phyloP scores from a whole-genome alignment of 1,284 basidiomycete genomes.

The Moniliella sp. region DNA sequence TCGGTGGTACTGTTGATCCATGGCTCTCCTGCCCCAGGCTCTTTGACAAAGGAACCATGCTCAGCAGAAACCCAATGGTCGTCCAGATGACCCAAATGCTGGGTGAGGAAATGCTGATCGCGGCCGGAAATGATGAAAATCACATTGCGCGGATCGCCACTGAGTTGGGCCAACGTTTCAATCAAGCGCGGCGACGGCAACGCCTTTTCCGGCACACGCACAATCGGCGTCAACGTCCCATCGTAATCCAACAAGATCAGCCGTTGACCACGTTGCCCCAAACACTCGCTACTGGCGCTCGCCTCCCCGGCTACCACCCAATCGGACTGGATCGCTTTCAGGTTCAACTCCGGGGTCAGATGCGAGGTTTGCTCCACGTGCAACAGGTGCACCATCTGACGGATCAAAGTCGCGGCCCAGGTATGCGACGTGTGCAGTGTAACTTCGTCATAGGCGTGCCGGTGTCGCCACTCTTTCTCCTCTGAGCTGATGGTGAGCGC shows the following conservation, averaged over 20 bases:
- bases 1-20: constrained; percentile 76
- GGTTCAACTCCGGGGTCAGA: constrained; percentile 63
- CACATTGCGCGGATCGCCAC: constrained; percentile 60
- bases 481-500: constrained; percentile 60
- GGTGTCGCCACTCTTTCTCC: constrained; percentile 61
- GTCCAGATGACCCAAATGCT: constrained; percentile 66
- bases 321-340: constrained; percentile 44
- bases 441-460: constrained; percentile 49
- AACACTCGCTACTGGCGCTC: too few relatives aligned
- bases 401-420: constrained; percentile 74
- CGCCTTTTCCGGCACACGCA: constrained; percentile 74
- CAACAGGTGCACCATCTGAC: constrained; percentile 65
- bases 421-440: constrained; percentile 81
- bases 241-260: constrained; percentile 91
- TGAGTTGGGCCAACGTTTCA: constrained; percentile 50
- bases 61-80: constrained; percentile 79
- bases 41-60: constrained; percentile 76
- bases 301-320: too few relatives aligned
- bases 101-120: constrained; percentile 73
- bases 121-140: constrained; percentile 94
- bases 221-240: constrained; percentile 86
- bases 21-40: constrained; percentile 41
- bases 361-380: constrained; percentile 60
- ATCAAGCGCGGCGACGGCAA: constrained; percentile 58
- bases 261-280: constrained; percentile 43